Evolutionary conservation across 2,329 filamentous ascomycete genomes (phyloP).

Genomic region (Aureobasidium sp.): DNA sequence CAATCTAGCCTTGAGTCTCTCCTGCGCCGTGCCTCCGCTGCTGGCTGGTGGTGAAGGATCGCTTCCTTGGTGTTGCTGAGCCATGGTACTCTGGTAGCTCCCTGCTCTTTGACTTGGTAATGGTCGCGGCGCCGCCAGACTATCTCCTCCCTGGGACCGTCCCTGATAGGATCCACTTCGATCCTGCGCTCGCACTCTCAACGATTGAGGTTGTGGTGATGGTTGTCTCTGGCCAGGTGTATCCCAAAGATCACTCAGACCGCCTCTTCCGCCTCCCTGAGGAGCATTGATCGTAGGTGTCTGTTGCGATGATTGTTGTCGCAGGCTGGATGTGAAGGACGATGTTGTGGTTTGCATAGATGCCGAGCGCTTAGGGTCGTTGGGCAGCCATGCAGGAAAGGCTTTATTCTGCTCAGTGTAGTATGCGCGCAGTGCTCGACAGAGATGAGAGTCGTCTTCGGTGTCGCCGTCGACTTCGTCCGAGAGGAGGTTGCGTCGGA

Average conservation of each 20-base stretch:
- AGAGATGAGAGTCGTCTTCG: constrained; percentile 89
- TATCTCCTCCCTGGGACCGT: constrained; percentile 1
- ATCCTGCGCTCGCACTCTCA: constrained; percentile 28
- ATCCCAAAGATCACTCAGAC: constrained; percentile 56
- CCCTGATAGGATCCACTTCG: constrained; percentile 19
- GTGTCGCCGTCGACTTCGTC: constrained; percentile 48
- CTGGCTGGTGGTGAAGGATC: constrained; percentile 32
- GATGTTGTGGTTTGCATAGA: constrained; percentile 40
- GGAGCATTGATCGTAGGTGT: constrained; percentile 24
- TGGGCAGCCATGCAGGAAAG: constrained; percentile 80
- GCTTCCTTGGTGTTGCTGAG: constrained; percentile 31
- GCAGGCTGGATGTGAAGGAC: constrained; percentile 45
- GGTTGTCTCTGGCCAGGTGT: constrained; percentile 35
- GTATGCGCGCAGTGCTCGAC: constrained; percentile 84
- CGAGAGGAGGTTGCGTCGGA: constrained; percentile 61
- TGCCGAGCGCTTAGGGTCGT: constrained; percentile 71
- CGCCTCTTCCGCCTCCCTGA: constrained; percentile 36
- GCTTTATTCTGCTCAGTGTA: constrained; percentile 80
- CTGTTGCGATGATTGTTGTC: constrained; percentile 36
- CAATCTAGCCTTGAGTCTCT: constrained; percentile 71
- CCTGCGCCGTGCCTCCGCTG: constrained; percentile 60
- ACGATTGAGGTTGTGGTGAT: constrained; percentile 19
- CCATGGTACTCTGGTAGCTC: constrained; percentile 58
- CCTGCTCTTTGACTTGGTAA: constrained; percentile 66
- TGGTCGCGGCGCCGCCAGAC: constrained; percentile 42